Base-by-base conservation (phyloP, 2,329 filamentous ascomycete species). In the Colletotrichum sp. region DNA sequence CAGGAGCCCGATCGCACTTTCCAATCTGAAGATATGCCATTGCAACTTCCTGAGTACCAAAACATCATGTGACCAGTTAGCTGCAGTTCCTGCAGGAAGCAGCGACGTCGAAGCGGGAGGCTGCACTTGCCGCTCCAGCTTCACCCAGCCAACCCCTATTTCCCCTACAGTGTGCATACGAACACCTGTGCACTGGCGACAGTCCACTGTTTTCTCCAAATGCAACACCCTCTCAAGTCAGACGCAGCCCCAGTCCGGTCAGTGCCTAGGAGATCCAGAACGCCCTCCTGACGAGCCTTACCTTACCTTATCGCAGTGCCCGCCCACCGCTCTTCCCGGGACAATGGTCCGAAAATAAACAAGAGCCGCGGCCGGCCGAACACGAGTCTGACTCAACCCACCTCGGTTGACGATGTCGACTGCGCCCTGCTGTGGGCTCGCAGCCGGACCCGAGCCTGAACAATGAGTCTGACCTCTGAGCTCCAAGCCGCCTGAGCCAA, bases 381-480 rank as follows among this genome's bases (percentile, higher is more conserved):
- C 72, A 63, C 72, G 68, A 73, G 72, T 61, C 71, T 66, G 54
- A 70, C 62, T 59, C 36, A 43, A 68, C 55, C 69, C 58, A 69
- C 62, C 33, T 47, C 55, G 24, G 38, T 51, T 71, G 33, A 24
- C 57, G 29, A 67, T 67, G 71, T 73, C 55, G 68, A 73, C 71
- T 73, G 71, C 68, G 71, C 71, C 71, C 68, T 71, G 67, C 57
- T 66, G 62, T 58, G 71, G 68, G 68, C 68, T 73, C 29, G 61
- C 24, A 27, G 15, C 36, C 62, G 33, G 36, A 21, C 64, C 47
- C 29, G 64, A 66, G 38, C 63, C 63, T 66, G 43, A 18, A 47
- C 47, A n/a, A 62, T 57, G 21, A 51, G 34, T 21, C 34, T 29
- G n/a, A 64, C 24, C 6, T 57, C 62, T 64, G 38, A 33, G 27